phyloP scores from a whole-genome alignment of 169 alveolate species.

The Cryptosporidium tyzzeri region DNA sequence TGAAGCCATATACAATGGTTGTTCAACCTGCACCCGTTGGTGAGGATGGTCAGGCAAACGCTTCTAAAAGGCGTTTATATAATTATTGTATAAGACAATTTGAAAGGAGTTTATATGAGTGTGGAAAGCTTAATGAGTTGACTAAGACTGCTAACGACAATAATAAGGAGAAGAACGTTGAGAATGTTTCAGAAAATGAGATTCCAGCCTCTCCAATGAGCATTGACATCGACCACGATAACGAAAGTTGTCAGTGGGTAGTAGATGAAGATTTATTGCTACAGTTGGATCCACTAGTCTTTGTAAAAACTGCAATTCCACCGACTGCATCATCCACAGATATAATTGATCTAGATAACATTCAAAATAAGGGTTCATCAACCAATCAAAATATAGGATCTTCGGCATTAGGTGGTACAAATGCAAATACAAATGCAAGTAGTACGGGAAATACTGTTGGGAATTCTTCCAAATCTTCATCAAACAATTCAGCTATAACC shows the following conservation, averaged over 20 bases:
- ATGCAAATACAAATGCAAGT: not conserved
- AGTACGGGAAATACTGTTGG: not conserved
- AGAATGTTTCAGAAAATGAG: not conserved
- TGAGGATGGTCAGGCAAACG: constrained; percentile 27
- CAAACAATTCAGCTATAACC: not conserved
- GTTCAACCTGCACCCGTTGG: constrained; percentile 17
- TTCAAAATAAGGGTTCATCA: not conserved
- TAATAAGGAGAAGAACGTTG: constrained; percentile 5
- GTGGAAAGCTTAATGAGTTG: constrained; percentile 15
- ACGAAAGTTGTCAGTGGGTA: constrained; percentile 68
- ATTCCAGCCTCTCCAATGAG: constrained; percentile 57
- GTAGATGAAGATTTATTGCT: constrained; percentile 47
- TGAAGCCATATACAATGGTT: constrained; percentile 54
- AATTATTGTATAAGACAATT: constrained; percentile 51
- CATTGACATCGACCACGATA: constrained; percentile 49
- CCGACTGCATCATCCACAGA: not conserved
- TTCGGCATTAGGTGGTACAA: not conserved
- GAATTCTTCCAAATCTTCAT: not conserved
- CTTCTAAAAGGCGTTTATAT: constrained; percentile 57
- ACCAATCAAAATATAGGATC: not conserved
- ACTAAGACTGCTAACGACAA: not conserved
- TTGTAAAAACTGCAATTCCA: constrained; percentile 10
- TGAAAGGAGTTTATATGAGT: constrained; percentile 57
- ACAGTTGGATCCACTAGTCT: constrained; percentile 64
- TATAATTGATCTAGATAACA: not conserved